These are phyloP conservation scores for Fusarium sp. DNA, from an alignment of 2,329 filamentous ascomycete genomes.

Conservation along the genomic window DNA sequence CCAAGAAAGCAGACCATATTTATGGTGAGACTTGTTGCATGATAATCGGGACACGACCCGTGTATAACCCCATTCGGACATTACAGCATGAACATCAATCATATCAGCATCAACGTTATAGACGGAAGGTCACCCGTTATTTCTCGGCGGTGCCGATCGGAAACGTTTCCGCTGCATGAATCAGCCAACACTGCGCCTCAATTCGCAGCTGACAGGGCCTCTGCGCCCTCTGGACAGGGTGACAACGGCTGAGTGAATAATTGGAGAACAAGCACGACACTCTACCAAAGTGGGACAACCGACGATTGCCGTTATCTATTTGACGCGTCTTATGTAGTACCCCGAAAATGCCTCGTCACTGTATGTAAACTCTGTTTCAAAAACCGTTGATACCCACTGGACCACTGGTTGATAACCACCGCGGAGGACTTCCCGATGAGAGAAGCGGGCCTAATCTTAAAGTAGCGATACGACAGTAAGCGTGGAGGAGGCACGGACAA, in stretches of 20 bases:
- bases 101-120: background rate
- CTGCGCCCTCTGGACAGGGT: background rate
- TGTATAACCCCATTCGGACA: background rate
- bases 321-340: background rate
- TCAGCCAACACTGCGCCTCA: background rate
- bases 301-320: slow-evolving; percentile 17
- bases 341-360: slow-evolving; percentile 4
- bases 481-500: background rate
- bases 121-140: slow-evolving; percentile 7
- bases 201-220: background rate
- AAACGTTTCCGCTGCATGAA: slow-evolving; percentile 8
- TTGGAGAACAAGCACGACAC: background rate
- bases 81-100: background rate
- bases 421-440: slow-evolving; percentile 22
- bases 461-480: background rate
- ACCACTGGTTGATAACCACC: background rate
- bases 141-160: slow-evolving; percentile 12
- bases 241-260: background rate
- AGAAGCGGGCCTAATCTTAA: background rate
- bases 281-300: background rate
- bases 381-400: background rate
- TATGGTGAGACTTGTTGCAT: background rate
- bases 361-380: background rate
- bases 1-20: background rate
- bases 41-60: slow-evolving; percentile 5